Base-by-base conservation (phyloP, 257 asterid species). In the Nyctanthes arbortristis region DNA sequence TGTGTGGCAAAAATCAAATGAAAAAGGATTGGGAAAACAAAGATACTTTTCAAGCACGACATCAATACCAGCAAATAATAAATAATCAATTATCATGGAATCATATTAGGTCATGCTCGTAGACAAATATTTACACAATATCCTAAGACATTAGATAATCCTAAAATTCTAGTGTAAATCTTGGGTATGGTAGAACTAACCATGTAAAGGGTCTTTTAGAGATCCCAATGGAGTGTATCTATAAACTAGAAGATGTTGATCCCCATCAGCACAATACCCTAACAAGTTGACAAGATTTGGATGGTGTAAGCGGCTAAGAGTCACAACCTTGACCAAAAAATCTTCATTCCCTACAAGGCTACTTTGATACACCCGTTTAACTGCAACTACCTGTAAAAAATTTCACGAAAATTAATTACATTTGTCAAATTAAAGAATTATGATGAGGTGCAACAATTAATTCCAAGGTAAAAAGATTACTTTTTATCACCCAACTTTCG, bases 261-360 rank as follows among this genome's bases (percentile, higher is more conserved):
- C 99, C 9, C 99, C 97, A 75, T 91, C 98, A 32, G 98, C 98
- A 79, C 97, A 93, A 80, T 93, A 93, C 74, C 98, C 98, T 18
- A 89, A 91, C 90, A 93, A 88, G 82, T 93, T 93, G 64, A 93
- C 99, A 0, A 93, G 97, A 79, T 93, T 93, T 52, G 82, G 86
- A 79, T 93, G 97, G 79, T 93, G 97, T 47, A 89, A 80, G 65
- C 91, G 84, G 87, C 98, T 93, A 84, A 93, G 98, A 97, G 91
- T 93, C 74, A 93, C 96, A 85, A 93, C 97, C 92, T 93, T 97
- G 75, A 93, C 98, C 76, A 91, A 78, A 77, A 91, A 91, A 68
- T 93, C 98, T 80, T 96, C 66, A 63, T 93, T 93, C 69, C 98
- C 98, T 79, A 89, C 96, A 75, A 91, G 92, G n/a, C 97, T 96